Conservation (phyloP, 1,284 basidiomycete species). For the Cutaneotrichosporon cyanovorans region DNA sequence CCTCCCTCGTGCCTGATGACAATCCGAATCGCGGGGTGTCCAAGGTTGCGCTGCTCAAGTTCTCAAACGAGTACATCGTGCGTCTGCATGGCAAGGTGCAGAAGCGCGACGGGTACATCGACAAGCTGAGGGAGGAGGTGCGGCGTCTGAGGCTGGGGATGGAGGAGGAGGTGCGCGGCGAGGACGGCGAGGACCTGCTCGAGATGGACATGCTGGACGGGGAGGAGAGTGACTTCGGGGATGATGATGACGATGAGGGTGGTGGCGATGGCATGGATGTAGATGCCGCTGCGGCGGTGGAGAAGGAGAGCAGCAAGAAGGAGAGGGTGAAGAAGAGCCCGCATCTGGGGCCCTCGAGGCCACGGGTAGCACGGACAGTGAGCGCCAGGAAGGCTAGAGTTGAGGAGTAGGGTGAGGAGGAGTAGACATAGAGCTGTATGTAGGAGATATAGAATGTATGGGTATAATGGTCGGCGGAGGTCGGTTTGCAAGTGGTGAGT, state of each 20-base stretch:
- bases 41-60: conserved; percentile 85
- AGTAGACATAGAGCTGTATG: background rate
- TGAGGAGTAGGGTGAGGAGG: background rate
- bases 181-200: conserved; percentile 34
- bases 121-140: conserved; percentile 61
- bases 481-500: background rate
- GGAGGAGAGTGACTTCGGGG: conserved; percentile 28
- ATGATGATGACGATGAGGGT: conserved; percentile 21
- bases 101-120: conserved; percentile 74
- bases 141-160: conserved; percentile 51
- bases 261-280: conserved; percentile 42
- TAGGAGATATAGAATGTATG: background rate
- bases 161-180: conserved; percentile 26
- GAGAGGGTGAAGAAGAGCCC: conserved; percentile 2
- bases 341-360: background rate
- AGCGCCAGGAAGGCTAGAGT: background rate
- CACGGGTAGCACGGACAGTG: background rate
- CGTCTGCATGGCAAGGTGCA: conserved; percentile 69
- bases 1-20: conserved; percentile 59
- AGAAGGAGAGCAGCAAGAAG: background rate
- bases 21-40: conserved; percentile 92
- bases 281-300: conserved; percentile 3
- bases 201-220: conserved; percentile 37
- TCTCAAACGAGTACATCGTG: conserved; percentile 79
- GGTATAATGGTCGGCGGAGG: background rate